Evolutionary conservation across 176 grass and related monocot species (phyloP).

Genomic region (Eleusine indica): DNA sequence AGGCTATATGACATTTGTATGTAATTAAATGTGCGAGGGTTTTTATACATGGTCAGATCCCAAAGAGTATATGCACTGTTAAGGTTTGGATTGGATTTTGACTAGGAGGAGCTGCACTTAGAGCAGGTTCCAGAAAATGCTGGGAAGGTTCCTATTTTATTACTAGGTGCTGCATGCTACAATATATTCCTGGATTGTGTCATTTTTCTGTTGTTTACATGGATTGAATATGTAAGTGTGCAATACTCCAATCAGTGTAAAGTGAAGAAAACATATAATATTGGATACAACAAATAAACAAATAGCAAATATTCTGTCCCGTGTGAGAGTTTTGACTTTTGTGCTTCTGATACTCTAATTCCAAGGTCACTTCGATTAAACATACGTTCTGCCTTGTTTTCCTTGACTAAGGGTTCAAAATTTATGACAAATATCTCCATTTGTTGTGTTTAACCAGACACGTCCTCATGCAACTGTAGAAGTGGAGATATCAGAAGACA

Average conservation of each 20-base stretch:
- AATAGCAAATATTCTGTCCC: background rate
- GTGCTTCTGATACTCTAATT: background rate
- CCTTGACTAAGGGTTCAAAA: background rate
- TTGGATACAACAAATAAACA: conserved; percentile 27
- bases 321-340: conserved; percentile 1
- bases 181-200: conserved; percentile 25
- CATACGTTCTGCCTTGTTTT: background rate
- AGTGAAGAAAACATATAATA: background rate
- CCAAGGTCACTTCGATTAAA: background rate
- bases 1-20: background rate
- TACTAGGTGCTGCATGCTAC: background rate
- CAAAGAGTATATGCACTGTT: background rate
- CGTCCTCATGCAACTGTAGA: conserved; percentile 99
- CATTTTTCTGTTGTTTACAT: conserved; percentile 27
- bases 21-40: background rate
- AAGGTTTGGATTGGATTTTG: conserved; percentile 23
- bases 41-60: background rate
- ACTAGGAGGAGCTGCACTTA: conserved; percentile 14
- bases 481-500: conserved; percentile 99
- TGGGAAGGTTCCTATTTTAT: conserved; percentile 19
- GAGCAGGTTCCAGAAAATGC: background rate
- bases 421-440: conserved; percentile 3
- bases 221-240: background rate
- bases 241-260: background rate
- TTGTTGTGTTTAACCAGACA: conserved; percentile 64